Conservation (phyloP, 1,284 basidiomycete species). For the Boletus smithii region DNA sequence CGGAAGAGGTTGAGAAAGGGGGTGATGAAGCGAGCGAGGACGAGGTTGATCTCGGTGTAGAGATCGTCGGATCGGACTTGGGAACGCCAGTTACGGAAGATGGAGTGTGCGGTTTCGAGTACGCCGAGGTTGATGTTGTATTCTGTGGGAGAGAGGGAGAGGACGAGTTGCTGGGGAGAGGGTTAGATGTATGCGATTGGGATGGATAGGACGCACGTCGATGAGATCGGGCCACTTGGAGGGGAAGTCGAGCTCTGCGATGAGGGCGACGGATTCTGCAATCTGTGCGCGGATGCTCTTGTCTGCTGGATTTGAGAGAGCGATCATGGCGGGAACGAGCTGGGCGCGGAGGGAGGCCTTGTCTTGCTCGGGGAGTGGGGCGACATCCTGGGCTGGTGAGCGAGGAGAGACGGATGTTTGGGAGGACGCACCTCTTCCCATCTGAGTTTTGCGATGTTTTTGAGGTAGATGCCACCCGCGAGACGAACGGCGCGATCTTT, state of each 20-base stretch:
- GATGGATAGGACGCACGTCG: slow-evolving; percentile 54
- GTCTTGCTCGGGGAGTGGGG: slow-evolving; percentile 61
- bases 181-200: slow-evolving; percentile 18
- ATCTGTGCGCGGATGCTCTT: slow-evolving; percentile 76
- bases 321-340: slow-evolving; percentile 81
- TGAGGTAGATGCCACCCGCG: slow-evolving; percentile 83
- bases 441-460: slow-evolving; percentile 80
- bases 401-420: background rate
- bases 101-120: slow-evolving; percentile 92
- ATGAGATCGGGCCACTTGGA: slow-evolving; percentile 80
- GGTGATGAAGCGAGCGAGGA: slow-evolving; percentile 78
- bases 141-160: slow-evolving; percentile 72
- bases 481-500: slow-evolving; percentile 73
- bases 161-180: slow-evolving; percentile 71
- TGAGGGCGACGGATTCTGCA: slow-evolving; percentile 84
- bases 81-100: slow-evolving; percentile 91
- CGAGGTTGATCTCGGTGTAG: slow-evolving; percentile 91
- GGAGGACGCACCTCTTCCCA: slow-evolving; percentile 76
- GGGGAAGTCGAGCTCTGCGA: slow-evolving; percentile 88
- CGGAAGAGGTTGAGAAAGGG: slow-evolving; percentile 86
- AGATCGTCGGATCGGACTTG: slow-evolving; percentile 86
- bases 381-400: slow-evolving; percentile 50
- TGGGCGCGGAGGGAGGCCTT: slow-evolving; percentile 63
- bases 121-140: slow-evolving; percentile 88
- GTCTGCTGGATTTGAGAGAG: slow-evolving; percentile 64